These are phyloP conservation scores for Phytophthora hibernalis DNA, from an alignment of 352 stramenopile species.

Conservation along the genomic window DNA sequence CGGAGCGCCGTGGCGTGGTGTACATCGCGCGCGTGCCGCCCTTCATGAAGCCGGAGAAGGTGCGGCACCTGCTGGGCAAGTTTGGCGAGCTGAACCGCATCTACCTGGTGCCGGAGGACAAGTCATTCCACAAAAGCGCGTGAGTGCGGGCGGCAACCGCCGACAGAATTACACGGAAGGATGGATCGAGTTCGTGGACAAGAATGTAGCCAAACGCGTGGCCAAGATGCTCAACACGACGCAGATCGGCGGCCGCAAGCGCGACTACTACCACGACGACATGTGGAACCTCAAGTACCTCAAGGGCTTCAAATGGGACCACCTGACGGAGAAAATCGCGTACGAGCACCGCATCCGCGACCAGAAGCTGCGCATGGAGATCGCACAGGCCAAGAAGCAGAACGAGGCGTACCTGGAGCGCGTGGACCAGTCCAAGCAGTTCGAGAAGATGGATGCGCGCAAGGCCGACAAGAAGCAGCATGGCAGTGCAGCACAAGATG, in stretches of 20 bases:
- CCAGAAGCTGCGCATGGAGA: constrained; percentile 88
- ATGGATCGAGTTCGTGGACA: constrained; percentile 99
- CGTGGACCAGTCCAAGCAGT: constrained; percentile 88
- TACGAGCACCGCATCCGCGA: constrained; percentile 90
- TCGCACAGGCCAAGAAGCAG: constrained; percentile 87
- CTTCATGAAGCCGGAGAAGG: constrained; percentile 97
- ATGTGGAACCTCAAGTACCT: constrained; percentile 99
- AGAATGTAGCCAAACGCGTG: constrained; percentile 95
- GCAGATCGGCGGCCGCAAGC: constrained; percentile 94
- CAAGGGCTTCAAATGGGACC: constrained; percentile 98
- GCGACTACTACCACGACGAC: constrained; percentile 97
- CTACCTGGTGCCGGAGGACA: constrained; percentile 98
- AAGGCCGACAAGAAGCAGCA: constrained; percentile 53
- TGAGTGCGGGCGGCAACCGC: constrained; percentile 90
- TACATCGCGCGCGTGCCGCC: constrained; percentile 97
- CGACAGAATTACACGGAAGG: constrained; percentile 95
- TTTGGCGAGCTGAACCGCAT: constrained; percentile 95
- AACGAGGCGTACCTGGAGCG: constrained; percentile 89
- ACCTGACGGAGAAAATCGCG: constrained; percentile 98
- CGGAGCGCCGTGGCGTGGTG: constrained; percentile 57
- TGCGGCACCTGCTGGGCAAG: constrained; percentile 92
- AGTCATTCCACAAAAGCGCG: constrained; percentile 90
- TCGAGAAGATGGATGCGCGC: constrained; percentile 86
- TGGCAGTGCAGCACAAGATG: constrained; percentile 14
- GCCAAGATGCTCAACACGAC: constrained; percentile 95